Conservation (phyloP, 2,329 filamentous ascomycete species). For the Diaporthe aspalathi region DNA sequence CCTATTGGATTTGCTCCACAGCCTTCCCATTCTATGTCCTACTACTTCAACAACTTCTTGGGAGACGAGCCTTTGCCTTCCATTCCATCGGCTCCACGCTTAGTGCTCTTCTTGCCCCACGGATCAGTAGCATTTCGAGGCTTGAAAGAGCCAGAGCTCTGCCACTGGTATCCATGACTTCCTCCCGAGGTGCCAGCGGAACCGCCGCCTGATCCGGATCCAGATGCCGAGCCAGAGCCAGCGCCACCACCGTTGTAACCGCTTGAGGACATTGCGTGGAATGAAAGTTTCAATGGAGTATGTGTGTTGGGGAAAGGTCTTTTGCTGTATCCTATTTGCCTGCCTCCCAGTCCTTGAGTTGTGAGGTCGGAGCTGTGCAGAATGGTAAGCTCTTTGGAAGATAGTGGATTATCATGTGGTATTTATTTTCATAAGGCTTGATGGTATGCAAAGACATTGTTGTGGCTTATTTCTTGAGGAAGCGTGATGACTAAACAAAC, state of each 20-base stretch:
- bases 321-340: background rate
- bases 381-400: too few species aligned
- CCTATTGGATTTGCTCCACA: too few species aligned
- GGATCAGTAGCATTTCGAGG: background rate
- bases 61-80: background rate
- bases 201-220: background rate
- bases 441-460: too few species aligned
- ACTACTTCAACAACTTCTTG: conserved; percentile 6
- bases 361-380: background rate
- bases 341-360: background rate
- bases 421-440: too few species aligned
- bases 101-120: background rate
- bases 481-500: too few species aligned
- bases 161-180: background rate
- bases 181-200: background rate
- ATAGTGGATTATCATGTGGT: too few species aligned
- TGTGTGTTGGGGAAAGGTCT: background rate
- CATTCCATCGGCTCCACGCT: background rate
- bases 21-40: too few species aligned
- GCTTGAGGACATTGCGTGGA: background rate
- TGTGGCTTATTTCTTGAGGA: too few species aligned
- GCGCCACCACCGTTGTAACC: background rate
- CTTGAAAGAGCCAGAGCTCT: background rate
- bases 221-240: background rate
- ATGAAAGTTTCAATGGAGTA: background rate